phyloP scores from a whole-genome alignment of 768 basidiomycete genomes.

The Podaxis sp. region DNA sequence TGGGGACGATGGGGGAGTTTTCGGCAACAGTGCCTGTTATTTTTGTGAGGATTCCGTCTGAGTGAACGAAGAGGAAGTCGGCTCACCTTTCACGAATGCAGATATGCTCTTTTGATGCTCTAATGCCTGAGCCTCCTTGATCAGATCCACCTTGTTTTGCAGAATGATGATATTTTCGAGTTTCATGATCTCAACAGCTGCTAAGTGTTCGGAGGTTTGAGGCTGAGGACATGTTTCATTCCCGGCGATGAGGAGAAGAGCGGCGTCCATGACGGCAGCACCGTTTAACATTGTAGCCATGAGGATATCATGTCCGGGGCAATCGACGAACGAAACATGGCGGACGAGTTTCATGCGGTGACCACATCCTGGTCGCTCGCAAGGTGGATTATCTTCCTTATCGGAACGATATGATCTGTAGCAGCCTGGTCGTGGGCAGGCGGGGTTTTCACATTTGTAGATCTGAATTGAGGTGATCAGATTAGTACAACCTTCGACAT shows the following conservation, averaged over 20 bases:
- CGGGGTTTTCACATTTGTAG: conserved; percentile 94
- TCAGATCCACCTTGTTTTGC: conserved; percentile 98
- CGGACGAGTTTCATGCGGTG: conserved; percentile 88
- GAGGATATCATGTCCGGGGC: conserved; percentile 97
- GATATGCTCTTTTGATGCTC: conserved; percentile 97
- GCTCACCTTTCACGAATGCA: conserved; percentile 89
- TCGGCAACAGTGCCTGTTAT: conserved; percentile 90
- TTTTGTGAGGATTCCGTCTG: background rate
- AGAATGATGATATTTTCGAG: conserved; percentile 96
- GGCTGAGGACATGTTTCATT: conserved; percentile 99
- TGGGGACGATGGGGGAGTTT: conserved; percentile 96
- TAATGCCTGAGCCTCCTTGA: conserved; percentile 90
- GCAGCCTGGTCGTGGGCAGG: conserved; percentile 91
- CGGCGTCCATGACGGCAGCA: conserved; percentile 99
- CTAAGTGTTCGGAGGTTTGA: conserved; percentile 97
- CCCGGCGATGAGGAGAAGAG: conserved; percentile 90
- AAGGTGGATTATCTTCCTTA: conserved; percentile 92
- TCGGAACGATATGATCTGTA: conserved; percentile 92
- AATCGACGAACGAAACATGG: conserved; percentile 99
- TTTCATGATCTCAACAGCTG: conserved; percentile 99
- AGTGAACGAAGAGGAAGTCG: background rate
- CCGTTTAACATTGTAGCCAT: conserved; percentile 99
- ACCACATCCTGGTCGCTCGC: conserved; percentile 91
- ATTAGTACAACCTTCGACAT: conserved; percentile 17
- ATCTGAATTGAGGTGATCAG: conserved; percentile 54